Percentiles rank a stretch among this genome's conserved stretches.
These are phyloP conservation scores for Rubroboletus satanas DNA, from an alignment of 768 basidiomycete genomes.

Conservation along the genomic window DNA sequence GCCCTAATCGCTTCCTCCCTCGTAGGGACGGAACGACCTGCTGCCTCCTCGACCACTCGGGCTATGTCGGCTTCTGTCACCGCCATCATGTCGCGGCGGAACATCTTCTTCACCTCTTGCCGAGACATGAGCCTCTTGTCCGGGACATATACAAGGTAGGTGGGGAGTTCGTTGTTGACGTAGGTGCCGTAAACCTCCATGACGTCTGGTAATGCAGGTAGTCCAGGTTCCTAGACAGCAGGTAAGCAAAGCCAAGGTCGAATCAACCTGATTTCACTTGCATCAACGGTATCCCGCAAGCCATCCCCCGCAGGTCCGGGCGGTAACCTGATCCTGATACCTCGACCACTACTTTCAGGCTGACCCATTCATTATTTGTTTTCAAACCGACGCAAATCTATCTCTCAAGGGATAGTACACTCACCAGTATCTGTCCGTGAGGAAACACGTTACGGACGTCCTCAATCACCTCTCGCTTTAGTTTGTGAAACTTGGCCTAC, in stretches of 20 bases:
- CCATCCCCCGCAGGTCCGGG: conserved; percentile 10
- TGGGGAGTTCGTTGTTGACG: conserved; percentile 30
- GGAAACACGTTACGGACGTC: conserved; percentile 27
- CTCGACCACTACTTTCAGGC: conserved; percentile 25
- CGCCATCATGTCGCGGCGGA: conserved; percentile 24
- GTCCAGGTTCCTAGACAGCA: conserved; percentile 11
- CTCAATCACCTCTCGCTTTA: conserved; percentile 28
- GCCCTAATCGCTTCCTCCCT: conserved; percentile 26
- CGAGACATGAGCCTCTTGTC: conserved; percentile 27
- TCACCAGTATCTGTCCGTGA: conserved; percentile 28
- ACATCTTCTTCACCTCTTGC: conserved; percentile 30
- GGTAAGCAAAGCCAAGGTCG: not conserved
- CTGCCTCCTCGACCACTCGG: conserved; percentile 13
- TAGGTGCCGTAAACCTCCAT: conserved; percentile 19
- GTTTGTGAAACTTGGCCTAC: conserved; percentile 29
- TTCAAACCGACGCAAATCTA: not conserved
- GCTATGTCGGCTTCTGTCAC: conserved; percentile 26
- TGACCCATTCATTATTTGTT: not conserved
- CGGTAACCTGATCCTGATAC: conserved; percentile 21
- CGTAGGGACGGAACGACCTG: conserved; percentile 24
- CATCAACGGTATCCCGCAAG: conserved; percentile 3
- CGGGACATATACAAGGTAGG: conserved; percentile 27
- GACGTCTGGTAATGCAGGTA: conserved; percentile 21
- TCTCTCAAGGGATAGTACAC: not conserved
- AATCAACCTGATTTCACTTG: not conserved